phyloP scores from a whole-genome alignment of 805 yeast species.

The Lipomyces yamadae region DNA sequence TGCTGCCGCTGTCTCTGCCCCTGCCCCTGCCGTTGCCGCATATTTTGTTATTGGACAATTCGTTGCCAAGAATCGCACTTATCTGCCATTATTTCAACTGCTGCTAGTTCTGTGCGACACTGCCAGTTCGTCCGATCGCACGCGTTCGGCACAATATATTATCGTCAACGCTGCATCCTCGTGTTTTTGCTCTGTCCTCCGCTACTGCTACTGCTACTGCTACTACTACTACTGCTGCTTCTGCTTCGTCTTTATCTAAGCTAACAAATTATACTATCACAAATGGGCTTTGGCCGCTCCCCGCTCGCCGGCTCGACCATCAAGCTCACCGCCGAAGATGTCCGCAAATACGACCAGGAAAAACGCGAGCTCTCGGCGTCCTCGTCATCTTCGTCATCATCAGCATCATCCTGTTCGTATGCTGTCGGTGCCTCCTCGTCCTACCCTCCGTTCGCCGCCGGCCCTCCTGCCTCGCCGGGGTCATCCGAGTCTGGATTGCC shows the following conservation, averaged over 20 bases:
- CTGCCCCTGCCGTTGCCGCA: too few relatives aligned
- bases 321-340: constrained; percentile 17
- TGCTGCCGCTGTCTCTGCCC: neutral
- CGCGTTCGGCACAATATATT: neutral
- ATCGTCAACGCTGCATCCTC: neutral
- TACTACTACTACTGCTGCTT: too few relatives aligned
- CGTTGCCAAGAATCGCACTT: neutral
- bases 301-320: constrained; percentile 12
- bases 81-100: neutral
- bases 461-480: neutral
- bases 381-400: constrained; percentile 6
- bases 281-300: constrained; percentile 9
- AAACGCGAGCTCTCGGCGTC: constrained; percentile 9
- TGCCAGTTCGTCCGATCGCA: neutral
- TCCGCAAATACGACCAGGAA: constrained; percentile 16
- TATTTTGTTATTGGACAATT: neutral
- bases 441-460: neutral
- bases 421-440: neutral
- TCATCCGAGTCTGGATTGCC: neutral
- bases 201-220: neutral
- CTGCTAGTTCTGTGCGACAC: neutral
- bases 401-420: neutral
- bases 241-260: neutral
- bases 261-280: neutral
- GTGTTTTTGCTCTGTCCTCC: neutral